Percentiles rank a stretch among this genome's conserved stretches.
Conservation (phyloP, 257 asterid species). For the Marsdenia floribunda region DNA sequence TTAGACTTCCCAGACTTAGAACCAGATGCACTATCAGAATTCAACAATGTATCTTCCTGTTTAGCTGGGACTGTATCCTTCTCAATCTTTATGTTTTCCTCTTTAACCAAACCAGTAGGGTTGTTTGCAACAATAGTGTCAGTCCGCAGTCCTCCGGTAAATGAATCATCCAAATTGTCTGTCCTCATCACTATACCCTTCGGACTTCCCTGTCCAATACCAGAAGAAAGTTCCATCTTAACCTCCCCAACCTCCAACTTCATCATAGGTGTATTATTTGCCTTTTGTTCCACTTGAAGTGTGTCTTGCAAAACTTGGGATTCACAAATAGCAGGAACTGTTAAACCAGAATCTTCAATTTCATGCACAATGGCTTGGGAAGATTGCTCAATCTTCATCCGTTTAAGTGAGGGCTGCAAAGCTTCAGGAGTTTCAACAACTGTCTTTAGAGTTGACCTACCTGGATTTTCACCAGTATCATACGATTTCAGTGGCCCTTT, state of each 20-base stretch:
- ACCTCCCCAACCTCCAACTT: constrained; percentile 51
- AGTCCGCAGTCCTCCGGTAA: constrained; percentile 38
- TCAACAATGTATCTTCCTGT: constrained; percentile 39
- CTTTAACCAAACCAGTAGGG: constrained; percentile 36
- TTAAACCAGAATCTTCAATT: constrained; percentile 33
- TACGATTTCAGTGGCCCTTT: constrained; percentile 40
- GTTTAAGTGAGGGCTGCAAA: constrained; percentile 66
- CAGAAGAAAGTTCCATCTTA: constrained; percentile 47
- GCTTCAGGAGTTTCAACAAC: constrained; percentile 53
- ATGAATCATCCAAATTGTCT: constrained; percentile 40
- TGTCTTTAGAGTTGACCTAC: constrained; percentile 34
- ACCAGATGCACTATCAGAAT: constrained; percentile 45
- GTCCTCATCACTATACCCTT: constrained; percentile 33
- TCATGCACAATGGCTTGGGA: constrained; percentile 37
- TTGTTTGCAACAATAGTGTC: constrained; percentile 33
- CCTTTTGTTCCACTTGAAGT: constrained; percentile 36
- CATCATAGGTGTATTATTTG: constrained; percentile 28
- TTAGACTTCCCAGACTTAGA: constrained; percentile 92
- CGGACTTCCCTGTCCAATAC: constrained; percentile 36
- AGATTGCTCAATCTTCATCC: constrained; percentile 63
- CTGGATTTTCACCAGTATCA: constrained; percentile 48
- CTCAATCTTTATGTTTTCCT: constrained; percentile 48
- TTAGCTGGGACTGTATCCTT: constrained; percentile 52
- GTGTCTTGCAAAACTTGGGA: constrained; percentile 31
- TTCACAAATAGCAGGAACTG: constrained; percentile 37